Evolutionary conservation across 176 grass and related monocot species (phyloP), one percentile per base, ranked within the genome.

Genomic region (Bolboschoenus planiculmis): DNA sequence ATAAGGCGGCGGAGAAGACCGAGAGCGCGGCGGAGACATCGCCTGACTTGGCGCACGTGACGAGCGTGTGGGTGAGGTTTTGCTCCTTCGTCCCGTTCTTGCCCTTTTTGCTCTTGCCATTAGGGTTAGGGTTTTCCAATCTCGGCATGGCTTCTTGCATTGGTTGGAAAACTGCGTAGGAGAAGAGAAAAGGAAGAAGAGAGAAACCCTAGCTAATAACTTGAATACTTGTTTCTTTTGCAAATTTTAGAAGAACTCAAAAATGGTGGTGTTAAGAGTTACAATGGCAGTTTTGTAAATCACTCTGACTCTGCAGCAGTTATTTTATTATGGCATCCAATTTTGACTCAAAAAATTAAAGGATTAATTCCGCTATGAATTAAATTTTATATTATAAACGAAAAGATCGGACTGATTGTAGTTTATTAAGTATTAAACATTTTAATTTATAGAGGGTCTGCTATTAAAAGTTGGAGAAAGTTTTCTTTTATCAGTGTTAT

Each of bases 21-120:
- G 87, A 85, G 84, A 83, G 87, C 5, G 91, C 94, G 40, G 80
- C 87, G 1, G 88, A 66, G 10, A 87, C 76, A 1, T 88, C 72
- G 70, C 4, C 14, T 1, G 87, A 86, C 66, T 84, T 78, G 6
- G 85, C 34, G 79, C 75, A 56, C 23, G 18, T 35, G 89, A 87
- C 82, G 8, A 88, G 76, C 44, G 87, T 14, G 35, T 83, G 67
- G 51, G 91, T 85, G 56, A 94, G 87, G n/a, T 88, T 74, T 44
- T 74, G 30, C 16, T 76, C 72, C 42, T 85, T 85, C 1, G 68
- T 20, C 21, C 39, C 37, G 57, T 6, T 27, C 59, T 81, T 81
- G 10, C 13, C 8, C n/a, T 37, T 39, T 29, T 81, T 81, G 79
- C 7, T 60, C 24, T 81, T 81, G 9, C 39, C 23, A 29, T 16